Conservation (phyloP, 2,329 filamentous ascomycete genomes). For the Phaeosphaeria sp. region DNA sequence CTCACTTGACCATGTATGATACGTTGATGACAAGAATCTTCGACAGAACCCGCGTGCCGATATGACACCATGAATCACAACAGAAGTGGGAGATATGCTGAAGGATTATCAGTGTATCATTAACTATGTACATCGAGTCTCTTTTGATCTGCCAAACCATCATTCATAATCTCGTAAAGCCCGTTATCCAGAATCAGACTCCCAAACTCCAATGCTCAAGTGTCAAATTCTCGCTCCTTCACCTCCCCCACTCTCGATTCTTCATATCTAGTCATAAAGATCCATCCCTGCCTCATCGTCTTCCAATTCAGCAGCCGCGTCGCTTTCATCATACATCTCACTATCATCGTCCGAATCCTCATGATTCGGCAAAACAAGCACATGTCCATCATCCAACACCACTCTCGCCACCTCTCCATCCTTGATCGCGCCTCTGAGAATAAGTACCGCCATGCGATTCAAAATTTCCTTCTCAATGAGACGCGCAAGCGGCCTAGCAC, state of each 20-base stretch:
- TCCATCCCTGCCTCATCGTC: constrained; percentile 63
- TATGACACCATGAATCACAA: too few species aligned
- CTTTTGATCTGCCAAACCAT: too few species aligned
- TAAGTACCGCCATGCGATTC: constrained; percentile 89
- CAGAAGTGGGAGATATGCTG: neutral
- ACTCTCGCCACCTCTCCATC: constrained; percentile 87
- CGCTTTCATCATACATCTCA: constrained; percentile 77
- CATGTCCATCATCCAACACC: constrained; percentile 77
- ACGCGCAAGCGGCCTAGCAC: constrained; percentile 83
- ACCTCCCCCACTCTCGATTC: neutral
- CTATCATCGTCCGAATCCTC: constrained; percentile 70
- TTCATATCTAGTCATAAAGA: constrained; percentile 65
- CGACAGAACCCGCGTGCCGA: too few species aligned
- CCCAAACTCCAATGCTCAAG: constrained; percentile 15
- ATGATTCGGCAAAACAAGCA: constrained; percentile 85
- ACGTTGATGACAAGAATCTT: too few species aligned
- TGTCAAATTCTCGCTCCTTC: constrained; percentile 6
- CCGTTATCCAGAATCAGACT: neutral
- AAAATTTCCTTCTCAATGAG: constrained; percentile 98
- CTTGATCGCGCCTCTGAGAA: constrained; percentile 81
- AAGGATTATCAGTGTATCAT: neutral
- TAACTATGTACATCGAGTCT: neutral
- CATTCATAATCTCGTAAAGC: neutral
- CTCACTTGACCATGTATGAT: too few species aligned
- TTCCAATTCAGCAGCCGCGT: constrained; percentile 73